Conservation (phyloP, 176 grass and related monocot species). For the Neostapfia colusana region DNA sequence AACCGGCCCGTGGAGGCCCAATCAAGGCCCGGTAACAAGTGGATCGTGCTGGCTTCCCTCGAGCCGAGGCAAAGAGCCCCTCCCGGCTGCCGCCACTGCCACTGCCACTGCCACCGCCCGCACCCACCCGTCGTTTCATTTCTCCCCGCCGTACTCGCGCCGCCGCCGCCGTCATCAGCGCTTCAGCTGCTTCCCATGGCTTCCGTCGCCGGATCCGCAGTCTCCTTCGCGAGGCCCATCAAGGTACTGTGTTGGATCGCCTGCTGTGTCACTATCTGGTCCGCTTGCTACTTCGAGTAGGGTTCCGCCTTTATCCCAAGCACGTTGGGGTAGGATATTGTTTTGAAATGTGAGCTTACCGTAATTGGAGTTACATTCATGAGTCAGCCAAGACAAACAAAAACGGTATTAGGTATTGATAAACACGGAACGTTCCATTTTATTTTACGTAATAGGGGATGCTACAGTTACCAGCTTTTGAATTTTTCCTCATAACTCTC, state of each 20-base stretch:
- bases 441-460: background rate
- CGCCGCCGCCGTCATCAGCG: background rate
- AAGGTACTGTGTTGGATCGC: conserved; percentile 19
- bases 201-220: conserved; percentile 37
- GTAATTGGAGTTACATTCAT: background rate
- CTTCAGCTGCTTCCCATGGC: conserved; percentile 32
- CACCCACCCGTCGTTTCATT: background rate
- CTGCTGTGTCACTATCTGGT: background rate
- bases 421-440: background rate
- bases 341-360: background rate
- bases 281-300: background rate
- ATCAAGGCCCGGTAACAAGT: no score
- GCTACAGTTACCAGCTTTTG: background rate
- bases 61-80: no score
- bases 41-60: no score
- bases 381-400: background rate
- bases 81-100: no score
- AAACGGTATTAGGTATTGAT: background rate
- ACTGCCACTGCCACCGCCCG: no score
- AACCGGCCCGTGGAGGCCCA: no score
- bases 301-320: conserved; percentile 14
- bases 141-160: background rate
- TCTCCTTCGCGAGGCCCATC: conserved; percentile 46
- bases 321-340: no score
- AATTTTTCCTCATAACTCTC: background rate